Conservation (phyloP, 2,329 filamentous ascomycete species). For the Paecilomyces dactylethromorphus region DNA sequence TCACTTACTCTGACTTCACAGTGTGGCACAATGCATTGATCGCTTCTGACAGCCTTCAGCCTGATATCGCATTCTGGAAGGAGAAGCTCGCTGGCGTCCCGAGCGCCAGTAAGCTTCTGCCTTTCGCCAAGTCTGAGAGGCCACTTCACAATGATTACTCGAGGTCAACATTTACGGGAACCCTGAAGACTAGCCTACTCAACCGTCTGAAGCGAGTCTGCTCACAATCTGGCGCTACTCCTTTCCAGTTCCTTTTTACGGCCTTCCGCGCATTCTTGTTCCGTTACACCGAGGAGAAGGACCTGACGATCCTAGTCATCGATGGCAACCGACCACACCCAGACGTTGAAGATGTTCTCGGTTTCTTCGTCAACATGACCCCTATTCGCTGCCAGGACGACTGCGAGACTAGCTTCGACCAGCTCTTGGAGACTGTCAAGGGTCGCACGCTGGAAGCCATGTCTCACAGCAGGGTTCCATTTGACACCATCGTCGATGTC, state of each 20-base stretch:
- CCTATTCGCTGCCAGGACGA: constrained; percentile 11
- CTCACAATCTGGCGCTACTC: constrained; percentile 13
- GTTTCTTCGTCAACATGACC: constrained; percentile 16
- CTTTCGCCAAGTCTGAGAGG: constrained; percentile 9
- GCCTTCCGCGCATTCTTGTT: constrained; percentile 15
- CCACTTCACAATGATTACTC: constrained; percentile 7
- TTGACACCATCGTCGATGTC: constrained; percentile 10
- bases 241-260: constrained; percentile 15
- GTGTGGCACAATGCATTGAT: constrained; percentile 16
- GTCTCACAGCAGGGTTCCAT: constrained; percentile 9
- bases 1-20: constrained; percentile 16
- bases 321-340: constrained; percentile 15
- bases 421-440: not conserved
- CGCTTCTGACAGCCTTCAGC: constrained; percentile 7
- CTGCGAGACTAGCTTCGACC: not conserved
- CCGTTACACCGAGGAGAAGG: constrained; percentile 14
- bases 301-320: constrained; percentile 14
- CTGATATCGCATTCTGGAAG: constrained; percentile 11
- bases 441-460: constrained; percentile 7
- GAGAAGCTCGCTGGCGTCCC: constrained; percentile 8
- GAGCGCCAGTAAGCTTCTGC: constrained; percentile 7
- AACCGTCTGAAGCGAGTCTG: constrained; percentile 21
- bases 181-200: constrained; percentile 10
- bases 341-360: constrained; percentile 12
- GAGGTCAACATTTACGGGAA: constrained; percentile 8